These are phyloP conservation scores for Candida fluviatilis DNA, from an alignment of 805 yeast species.

Conservation along the genomic window DNA sequence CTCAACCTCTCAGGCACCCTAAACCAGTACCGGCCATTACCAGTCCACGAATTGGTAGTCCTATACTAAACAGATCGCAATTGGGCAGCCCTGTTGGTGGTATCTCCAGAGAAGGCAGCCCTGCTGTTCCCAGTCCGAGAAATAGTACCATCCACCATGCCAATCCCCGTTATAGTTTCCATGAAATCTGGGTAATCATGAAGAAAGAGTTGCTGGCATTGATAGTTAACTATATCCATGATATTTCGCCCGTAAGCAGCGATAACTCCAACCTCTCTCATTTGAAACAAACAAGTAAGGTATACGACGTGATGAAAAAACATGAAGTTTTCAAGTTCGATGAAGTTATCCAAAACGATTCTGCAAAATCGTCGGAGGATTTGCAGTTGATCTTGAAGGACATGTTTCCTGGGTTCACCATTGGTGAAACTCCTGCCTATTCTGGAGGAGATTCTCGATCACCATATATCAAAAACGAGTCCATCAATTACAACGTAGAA, in stretches of 20 bases:
- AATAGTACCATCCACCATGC: neutral
- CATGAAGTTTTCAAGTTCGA: constrained; percentile 25
- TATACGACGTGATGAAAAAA: constrained; percentile 13
- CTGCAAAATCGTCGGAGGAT: constrained; percentile 25
- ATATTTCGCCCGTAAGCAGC: constrained; percentile 9
- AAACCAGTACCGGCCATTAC: neutral
- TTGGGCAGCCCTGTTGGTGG: neutral
- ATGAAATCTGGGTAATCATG: constrained; percentile 26
- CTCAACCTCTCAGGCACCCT: neutral
- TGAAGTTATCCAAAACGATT: constrained; percentile 21
- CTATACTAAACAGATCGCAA: neutral
- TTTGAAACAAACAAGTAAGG: constrained; percentile 4
- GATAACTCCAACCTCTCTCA: constrained; percentile 3
- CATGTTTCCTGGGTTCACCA: constrained; percentile 64
- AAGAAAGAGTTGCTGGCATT: constrained; percentile 29
- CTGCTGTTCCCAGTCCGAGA: neutral
- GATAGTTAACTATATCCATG: constrained; percentile 31
- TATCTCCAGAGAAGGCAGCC: constrained; percentile 3
- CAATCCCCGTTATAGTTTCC: constrained; percentile 12
- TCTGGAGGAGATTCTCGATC: constrained; percentile 15
- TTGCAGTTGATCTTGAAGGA: constrained; percentile 43
- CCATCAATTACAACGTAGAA: constrained; percentile 52
- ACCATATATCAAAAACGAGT: constrained; percentile 58
- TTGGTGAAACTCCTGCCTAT: constrained; percentile 8
- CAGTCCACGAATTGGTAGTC: constrained; percentile 1